phyloP scores from a whole-genome alignment of 768 basidiomycete genomes.

The Lenzites betulinus region DNA sequence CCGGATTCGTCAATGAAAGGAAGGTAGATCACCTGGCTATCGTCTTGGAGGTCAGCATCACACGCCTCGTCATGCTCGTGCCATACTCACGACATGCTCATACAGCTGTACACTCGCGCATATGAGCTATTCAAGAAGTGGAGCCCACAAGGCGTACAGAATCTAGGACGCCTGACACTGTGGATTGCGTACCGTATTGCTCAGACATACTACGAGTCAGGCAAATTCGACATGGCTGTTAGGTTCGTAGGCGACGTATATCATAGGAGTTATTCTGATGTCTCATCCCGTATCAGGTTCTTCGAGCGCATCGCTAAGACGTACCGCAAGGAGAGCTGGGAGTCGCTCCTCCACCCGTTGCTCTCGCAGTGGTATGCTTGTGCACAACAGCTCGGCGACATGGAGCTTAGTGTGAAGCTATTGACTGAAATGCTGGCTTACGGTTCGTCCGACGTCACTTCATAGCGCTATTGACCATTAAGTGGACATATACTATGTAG shows the following conservation, averaged over 20 bases:
- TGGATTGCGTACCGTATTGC: slow-evolving; percentile 93
- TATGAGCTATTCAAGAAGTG: slow-evolving; percentile 93
- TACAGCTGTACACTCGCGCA: slow-evolving; percentile 87
- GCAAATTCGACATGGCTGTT: slow-evolving; percentile 86
- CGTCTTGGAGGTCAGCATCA: slow-evolving; percentile 69
- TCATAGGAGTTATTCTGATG: not conserved
- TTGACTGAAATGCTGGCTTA: slow-evolving; percentile 82
- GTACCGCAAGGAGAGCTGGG: slow-evolving; percentile 87
- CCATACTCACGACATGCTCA: not conserved
- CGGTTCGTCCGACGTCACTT: slow-evolving; percentile 45
- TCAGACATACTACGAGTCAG: slow-evolving; percentile 76
- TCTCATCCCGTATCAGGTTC: slow-evolving; percentile 52
- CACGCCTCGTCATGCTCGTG: not conserved
- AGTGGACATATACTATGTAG: slow-evolving; percentile 23
- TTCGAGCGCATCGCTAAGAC: slow-evolving; percentile 90
- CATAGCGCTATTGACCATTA: not conserved
- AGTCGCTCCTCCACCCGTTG: slow-evolving; percentile 69
- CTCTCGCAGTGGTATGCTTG: slow-evolving; percentile 82
- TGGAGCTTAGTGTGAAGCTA: slow-evolving; percentile 74
- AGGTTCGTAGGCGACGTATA: slow-evolving; percentile 49
- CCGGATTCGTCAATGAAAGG: slow-evolving; percentile 86
- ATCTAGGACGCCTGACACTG: slow-evolving; percentile 81
- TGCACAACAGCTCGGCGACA: slow-evolving; percentile 74
- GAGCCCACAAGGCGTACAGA: slow-evolving; percentile 43
- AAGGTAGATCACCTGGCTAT: slow-evolving; percentile 88